Evolutionary conservation across 2,329 filamentous ascomycete genomes (phyloP).

Genomic region (Hypoxylon sp.): DNA sequence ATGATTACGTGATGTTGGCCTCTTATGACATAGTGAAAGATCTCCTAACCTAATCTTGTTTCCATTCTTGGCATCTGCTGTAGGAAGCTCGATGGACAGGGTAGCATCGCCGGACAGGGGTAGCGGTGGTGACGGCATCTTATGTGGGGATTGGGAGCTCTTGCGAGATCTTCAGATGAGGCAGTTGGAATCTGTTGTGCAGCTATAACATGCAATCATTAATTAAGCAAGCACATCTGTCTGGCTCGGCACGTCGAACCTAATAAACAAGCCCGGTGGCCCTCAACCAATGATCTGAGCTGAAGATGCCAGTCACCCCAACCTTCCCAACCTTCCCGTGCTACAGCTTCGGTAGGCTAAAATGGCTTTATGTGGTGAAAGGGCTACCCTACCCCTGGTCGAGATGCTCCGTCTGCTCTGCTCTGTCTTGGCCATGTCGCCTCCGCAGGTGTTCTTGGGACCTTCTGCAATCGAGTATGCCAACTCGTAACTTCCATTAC

Average conservation of each 20-base stretch:
- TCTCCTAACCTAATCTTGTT: conserved; percentile 16
- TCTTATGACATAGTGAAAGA: conserved; percentile 4
- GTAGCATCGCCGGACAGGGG: conserved; percentile 37
- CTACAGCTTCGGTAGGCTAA: conserved; percentile 35
- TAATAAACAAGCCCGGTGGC: conserved; percentile 13
- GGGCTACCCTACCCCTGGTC: conserved; percentile 12
- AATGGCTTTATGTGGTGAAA: conserved; percentile 23
- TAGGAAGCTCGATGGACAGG: conserved; percentile 37
- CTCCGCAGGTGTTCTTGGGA: conserved; percentile 24
- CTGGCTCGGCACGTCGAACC: conserved; percentile 26
- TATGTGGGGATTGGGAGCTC: conserved; percentile 24
- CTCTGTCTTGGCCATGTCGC: conserved; percentile 5
- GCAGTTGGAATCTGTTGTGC: conserved; percentile 20
- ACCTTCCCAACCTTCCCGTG: conserved; percentile 20
- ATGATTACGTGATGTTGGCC: conserved; percentile 23
- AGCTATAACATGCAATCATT: conserved; percentile 14
- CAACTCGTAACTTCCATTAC: conserved; percentile 23
- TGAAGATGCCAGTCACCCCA: conserved; percentile 5
- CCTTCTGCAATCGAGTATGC: conserved; percentile 38
- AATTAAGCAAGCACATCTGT: conserved; percentile 6
- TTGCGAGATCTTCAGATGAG: conserved; percentile 27
- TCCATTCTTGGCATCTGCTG: conserved; percentile 21
- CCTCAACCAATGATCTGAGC: conserved; percentile 16
- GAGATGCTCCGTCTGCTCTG: conserved; percentile 11
- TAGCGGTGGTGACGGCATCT: conserved; percentile 5